Evolutionary conservation across 352 stramenopile species (phyloP), one percentile per base, ranked within the genome.

Genomic region (Pythium plurisporium): DNA sequence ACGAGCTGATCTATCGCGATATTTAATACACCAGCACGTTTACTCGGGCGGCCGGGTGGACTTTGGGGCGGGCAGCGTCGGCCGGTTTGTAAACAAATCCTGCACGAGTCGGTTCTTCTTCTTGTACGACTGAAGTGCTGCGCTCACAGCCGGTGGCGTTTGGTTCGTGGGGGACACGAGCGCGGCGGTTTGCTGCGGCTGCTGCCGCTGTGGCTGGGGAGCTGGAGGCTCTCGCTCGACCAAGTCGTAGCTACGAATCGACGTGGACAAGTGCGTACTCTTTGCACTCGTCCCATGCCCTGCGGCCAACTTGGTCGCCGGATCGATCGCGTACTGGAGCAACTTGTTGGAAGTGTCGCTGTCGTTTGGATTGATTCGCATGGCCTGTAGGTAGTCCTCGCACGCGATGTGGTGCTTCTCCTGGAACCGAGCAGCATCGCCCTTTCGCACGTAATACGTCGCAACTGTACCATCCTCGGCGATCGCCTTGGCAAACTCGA

Each of bases 1-100:
- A 93, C 59, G 68, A 89, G 2, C 74, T 94, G 41, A 70, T 92
- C 42, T 94, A 92, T 69, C 84, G 85, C 46, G 82, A 92, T 61
- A 88, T 94, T 42, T 91, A 73, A 58, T 25, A 45, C 20, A 19
- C 15, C 9, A 7, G 5, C 10, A 11, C 9, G 12, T 23, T 54
- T 17, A 73, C 44, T 27, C 37, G 19, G 12, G 22, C n/a, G 44
- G 40, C 1, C 14, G 64, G 27, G 60, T 57, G 42, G 58, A 47
- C 69, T 67, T 71, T 4, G 64, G 22, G 30, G 65, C 56, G 41
- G 64, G 73, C 40, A 89, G 34, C 15, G 65, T 46, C 15, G 78
- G 76, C 10, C 81, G 69, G 29, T 69, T 76, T 3, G 52, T 44
- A 42, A 83, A 88, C 26, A 91, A 60, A 23, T 86, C 72, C 30